Conservation (phyloP, 768 basidiomycete genomes). For the Suillus discolor region DNA sequence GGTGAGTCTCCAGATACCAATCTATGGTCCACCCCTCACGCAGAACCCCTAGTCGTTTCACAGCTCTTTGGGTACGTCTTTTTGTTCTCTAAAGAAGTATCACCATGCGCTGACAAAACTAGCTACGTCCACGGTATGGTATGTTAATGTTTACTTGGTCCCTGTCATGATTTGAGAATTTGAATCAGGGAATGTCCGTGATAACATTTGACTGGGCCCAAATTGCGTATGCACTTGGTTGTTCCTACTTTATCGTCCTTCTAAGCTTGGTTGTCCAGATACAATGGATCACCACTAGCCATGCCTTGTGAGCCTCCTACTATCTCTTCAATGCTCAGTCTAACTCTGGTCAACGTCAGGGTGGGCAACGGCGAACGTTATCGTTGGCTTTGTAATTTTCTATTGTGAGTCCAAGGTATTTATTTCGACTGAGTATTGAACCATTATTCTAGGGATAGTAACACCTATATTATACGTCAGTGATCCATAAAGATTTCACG, state of each 20-base stretch:
- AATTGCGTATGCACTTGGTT: constrained; percentile 41
- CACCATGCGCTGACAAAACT: constrained; percentile 10
- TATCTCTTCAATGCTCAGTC: neutral
- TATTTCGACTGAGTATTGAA: neutral
- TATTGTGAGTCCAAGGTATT: constrained; percentile 48
- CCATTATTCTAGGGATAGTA: constrained; percentile 28
- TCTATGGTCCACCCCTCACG: constrained; percentile 21
- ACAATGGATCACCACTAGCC: constrained; percentile 55
- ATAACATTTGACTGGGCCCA: constrained; percentile 85
- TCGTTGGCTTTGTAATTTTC: constrained; percentile 67
- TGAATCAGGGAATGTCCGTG: constrained; percentile 59
- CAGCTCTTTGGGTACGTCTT: constrained; percentile 48
- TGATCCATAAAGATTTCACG: constrained; percentile 46
- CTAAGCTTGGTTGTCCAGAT: constrained; percentile 18
- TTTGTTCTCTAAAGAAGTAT: neutral
- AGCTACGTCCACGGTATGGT: constrained; percentile 49
- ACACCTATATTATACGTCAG: constrained; percentile 45
- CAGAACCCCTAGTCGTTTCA: constrained; percentile 37
- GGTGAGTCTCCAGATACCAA: constrained; percentile 37
- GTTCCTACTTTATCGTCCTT: neutral
- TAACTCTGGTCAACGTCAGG: constrained; percentile 30
- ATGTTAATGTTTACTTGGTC: constrained; percentile 12
- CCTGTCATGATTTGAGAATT: neutral
- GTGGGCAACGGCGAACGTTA: constrained; percentile 81
- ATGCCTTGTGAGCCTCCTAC: constrained; percentile 52